A percentile compares a stretch with the other conserved stretches of the same genome.
These are phyloP conservation scores for Talaromyces sp. DNA, from an alignment of 2,329 filamentous ascomycete genomes.

Conservation along the genomic window DNA sequence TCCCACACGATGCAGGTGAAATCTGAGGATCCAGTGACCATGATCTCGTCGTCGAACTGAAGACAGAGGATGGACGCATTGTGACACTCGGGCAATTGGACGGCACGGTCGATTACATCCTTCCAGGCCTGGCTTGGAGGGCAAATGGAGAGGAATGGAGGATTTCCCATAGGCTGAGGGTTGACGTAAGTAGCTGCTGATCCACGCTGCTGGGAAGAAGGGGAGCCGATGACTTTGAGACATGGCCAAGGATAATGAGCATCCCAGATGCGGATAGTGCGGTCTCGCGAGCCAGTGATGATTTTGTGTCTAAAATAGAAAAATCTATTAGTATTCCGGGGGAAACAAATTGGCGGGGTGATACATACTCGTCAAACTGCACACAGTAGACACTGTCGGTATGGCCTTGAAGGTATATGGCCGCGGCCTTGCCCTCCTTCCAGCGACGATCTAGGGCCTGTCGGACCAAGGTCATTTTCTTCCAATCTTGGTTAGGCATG, in stretches of 20 bases:
- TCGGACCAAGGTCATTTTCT: slow-evolving; percentile 73
- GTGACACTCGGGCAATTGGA: slow-evolving; percentile 58
- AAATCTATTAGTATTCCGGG: background rate
- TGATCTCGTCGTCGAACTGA: slow-evolving; percentile 86
- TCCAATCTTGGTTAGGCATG: slow-evolving; percentile 69
- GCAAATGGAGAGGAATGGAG: slow-evolving; percentile 45
- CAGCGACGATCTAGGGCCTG: slow-evolving; percentile 72
- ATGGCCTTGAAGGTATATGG: slow-evolving; percentile 88
- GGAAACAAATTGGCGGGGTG: too few relatives aligned
- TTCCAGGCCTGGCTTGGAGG: slow-evolving; percentile 48
- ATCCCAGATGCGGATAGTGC: slow-evolving; percentile 94
- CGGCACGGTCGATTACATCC: slow-evolving; percentile 42
- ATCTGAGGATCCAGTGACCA: slow-evolving; percentile 94
- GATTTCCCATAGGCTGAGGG: slow-evolving; percentile 32
- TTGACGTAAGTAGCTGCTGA: slow-evolving; percentile 15
- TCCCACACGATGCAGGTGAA: slow-evolving; percentile 88
- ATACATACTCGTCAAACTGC: slow-evolving; percentile 86
- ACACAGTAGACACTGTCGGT: slow-evolving; percentile 95
- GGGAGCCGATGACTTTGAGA: slow-evolving; percentile 71
- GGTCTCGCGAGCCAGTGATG: slow-evolving; percentile 91
- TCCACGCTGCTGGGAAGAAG: slow-evolving; percentile 13
- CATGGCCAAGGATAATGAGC: slow-evolving; percentile 77
- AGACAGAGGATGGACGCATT: slow-evolving; percentile 90
- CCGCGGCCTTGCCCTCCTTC: slow-evolving; percentile 70
- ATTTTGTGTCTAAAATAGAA: slow-evolving; percentile 77